Base-by-base conservation (phyloP, 441 rosid genomes). In the Croton laevigatus region DNA sequence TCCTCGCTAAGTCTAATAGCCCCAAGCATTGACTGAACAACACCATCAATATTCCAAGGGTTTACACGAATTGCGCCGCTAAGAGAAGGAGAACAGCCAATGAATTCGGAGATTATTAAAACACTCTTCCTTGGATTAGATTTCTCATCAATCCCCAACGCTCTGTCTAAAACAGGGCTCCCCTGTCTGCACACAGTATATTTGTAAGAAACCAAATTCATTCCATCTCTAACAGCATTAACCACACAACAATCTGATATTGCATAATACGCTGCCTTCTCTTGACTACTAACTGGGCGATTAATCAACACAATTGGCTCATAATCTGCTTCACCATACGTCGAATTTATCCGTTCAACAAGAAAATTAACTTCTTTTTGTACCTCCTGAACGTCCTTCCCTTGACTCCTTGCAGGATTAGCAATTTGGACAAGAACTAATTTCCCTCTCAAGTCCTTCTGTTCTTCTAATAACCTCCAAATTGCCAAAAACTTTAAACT, bases 1-100 rank as follows among this genome's bases (percentile, higher is more conserved):
- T 66, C 71, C n/a, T 81, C 84, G 2, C 44, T 51, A 84, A 87
- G 82, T 13, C 63, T 51, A 32, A 87, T 74, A 14, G 91, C 93
- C 10, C 81, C 77, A 66, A 55, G 67, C 90, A 92, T 87, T 1
- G 98, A 93, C 20, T 76, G 82, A 52, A 88, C 81, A 19, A 87
- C 89, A 2, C 76, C 86, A 62, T 80, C 89, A 16, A 86, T 76
- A 76, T 87, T 81, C 97, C 97, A 91, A 0, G 97, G 96, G 80
- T 91, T 91, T 32, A 91, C 96, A 6, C 97, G 88, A 60, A 86
- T 85, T 0, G 97, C 97, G 4, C 97, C 97, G 23, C 97, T 91
- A 34, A 91, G 87, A 63, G 97, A 91, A 1, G 97, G 97, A 0
- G 97, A 89, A 76, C 97, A 91, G 8, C 97, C 97, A 0, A 88